Evolutionary conservation across 129 eudicot genomes (phyloP), one percentile per base, ranked within the genome.

Genomic region (Scalesia atractyloides): DNA sequence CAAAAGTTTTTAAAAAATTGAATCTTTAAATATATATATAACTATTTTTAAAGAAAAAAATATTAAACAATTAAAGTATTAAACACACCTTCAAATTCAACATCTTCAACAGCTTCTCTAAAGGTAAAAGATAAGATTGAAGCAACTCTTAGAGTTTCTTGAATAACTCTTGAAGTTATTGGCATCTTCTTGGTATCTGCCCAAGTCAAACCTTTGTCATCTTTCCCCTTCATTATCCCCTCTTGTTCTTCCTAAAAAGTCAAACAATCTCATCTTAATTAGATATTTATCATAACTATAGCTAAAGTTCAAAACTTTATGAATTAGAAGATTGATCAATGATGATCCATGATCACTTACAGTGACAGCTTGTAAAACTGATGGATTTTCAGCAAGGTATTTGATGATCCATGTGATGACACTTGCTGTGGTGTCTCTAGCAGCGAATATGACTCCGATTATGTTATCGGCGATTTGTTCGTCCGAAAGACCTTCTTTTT

Each of bases 101-200:
- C 97, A 91, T 95, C 99, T 63, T 95, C 91, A 58, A 95, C 99
- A 63, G 99, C 99, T 86, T 95, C 99, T 86, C 99, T 90, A 64
- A 95, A 95, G 14, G 99, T 95, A 63, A 95, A 95, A 66, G 97
- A 90, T 70, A 95, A 53, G 66, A 95, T 90, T n/a, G 99, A 95
- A 68, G 99, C 99, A 76, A 91, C 97, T 84, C 99, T 82, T 15
- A 95, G 81, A 19, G 99, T 90, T 41, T 95, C 99, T 85, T 88
- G 97, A 75, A 95, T 90, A 43, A 95, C 99, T 80, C 91, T 95
- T 73, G 89, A 76, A 66, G 99, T 90, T 19, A 83, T 77, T 17
- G 97, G 96, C 99, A 95, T 95, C 34, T 83, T 95, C 86, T 81
- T 90, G 68, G 99, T 88, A 75, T 91, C 99, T 63, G 62, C 76